Conservation (phyloP, 2,329 filamentous ascomycete genomes). For the Ascochyta koolunga region DNA sequence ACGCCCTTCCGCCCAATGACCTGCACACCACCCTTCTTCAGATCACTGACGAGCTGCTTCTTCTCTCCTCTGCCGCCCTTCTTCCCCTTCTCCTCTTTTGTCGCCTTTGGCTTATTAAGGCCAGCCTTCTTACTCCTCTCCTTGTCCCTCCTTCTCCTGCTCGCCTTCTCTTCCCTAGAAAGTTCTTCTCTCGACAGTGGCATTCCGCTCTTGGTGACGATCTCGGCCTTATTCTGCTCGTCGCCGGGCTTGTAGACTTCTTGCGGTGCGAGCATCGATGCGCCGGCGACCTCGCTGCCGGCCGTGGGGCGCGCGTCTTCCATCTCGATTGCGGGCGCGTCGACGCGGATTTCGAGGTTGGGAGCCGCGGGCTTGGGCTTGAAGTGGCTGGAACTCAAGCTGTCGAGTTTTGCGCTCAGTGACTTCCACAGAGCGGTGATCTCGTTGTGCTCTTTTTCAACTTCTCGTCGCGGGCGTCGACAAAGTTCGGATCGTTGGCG, state of each 20-base stretch:
- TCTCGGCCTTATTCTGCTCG: conserved; percentile 70
- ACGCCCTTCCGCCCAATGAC: conserved; percentile 91
- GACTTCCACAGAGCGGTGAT: conserved; percentile 84
- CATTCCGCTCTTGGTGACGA: conserved; percentile 77
- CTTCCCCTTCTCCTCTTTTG: conserved; percentile 55
- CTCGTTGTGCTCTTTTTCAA: conserved; percentile 81
- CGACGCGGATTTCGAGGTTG: conserved; percentile 83
- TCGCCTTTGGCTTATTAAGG: conserved; percentile 53
- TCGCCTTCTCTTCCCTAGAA: conserved; percentile 81
- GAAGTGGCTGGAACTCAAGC: conserved; percentile 93
- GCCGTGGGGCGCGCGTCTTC: conserved; percentile 92
- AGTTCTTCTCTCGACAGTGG: conserved; percentile 85
- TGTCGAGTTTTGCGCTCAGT: conserved; percentile 79
- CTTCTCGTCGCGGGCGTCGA: conserved; percentile 83
- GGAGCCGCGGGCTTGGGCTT: conserved; percentile 84
- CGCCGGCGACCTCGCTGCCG: conserved; percentile 71
- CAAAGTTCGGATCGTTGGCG: conserved; percentile 76
- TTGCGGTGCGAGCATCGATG: conserved; percentile 84
- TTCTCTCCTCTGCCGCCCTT: conserved; percentile 54
- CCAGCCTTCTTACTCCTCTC: conserved; percentile 78
- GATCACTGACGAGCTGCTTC: conserved; percentile 66
- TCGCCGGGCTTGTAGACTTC: conserved; percentile 88
- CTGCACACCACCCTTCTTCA: conserved; percentile 87
- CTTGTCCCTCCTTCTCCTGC: conserved; percentile 80
- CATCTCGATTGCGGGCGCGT: conserved; percentile 91